Conservation (phyloP, 106 monocot genomes). For the Ottelia alismoides region DNA sequence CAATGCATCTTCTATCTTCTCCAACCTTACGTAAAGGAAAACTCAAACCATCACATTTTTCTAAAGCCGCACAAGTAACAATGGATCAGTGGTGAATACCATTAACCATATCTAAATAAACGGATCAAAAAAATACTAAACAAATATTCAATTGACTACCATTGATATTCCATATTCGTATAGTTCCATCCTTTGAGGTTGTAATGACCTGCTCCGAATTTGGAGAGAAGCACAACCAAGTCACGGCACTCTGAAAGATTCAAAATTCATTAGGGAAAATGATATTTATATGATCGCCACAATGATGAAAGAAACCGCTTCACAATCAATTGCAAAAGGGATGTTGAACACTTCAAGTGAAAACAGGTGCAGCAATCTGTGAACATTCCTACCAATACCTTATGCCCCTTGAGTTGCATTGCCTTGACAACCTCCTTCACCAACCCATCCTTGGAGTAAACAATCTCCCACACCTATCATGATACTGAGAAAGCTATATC, state of each 20-base stretch:
- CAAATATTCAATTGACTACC: too few relatives aligned
- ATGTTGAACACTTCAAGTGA: neutral
- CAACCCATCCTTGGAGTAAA: slow-evolving; percentile 89
- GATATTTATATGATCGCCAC: neutral
- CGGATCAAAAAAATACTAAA: too few relatives aligned
- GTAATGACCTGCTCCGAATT: slow-evolving; percentile 87
- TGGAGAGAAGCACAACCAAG: slow-evolving; percentile 74
- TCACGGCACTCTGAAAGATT: slow-evolving; percentile 78
- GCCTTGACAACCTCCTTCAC: slow-evolving; percentile 92
- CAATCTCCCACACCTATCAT: slow-evolving; percentile 94
- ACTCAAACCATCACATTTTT: too few relatives aligned
- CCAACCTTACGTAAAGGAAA: too few relatives aligned
- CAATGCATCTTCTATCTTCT: too few relatives aligned
- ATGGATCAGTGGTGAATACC: too few relatives aligned
- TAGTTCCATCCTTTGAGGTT: slow-evolving; percentile 91
- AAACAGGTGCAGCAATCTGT: neutral
- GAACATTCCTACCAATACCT: too few relatives aligned
- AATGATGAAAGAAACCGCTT: neutral
- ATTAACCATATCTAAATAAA: too few relatives aligned
- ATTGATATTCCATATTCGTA: slow-evolving; percentile 95
- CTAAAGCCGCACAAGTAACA: too few relatives aligned
- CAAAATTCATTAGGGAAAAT: too few relatives aligned
- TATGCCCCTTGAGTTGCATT: slow-evolving; percentile 98
- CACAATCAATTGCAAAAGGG: neutral
- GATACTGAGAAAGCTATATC: too few relatives aligned